Evolutionary conservation across 208 protist species (phyloP), one percentile per base, ranked within the genome.

Genomic region (Leishmania tarentolae): DNA sequence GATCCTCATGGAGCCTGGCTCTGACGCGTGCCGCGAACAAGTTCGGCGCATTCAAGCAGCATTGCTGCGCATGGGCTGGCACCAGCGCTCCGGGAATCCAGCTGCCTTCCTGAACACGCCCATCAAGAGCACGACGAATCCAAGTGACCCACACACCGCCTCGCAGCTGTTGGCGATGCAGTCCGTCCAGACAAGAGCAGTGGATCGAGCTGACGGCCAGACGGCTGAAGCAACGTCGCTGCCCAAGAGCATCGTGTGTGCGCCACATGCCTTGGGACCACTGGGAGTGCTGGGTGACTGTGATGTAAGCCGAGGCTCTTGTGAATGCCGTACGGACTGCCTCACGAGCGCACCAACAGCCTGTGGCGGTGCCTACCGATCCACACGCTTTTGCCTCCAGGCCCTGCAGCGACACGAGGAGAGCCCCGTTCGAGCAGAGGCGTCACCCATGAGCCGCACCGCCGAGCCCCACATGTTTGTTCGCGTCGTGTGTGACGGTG

Each of bases 41-140:
- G 61, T 84, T 44, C 75, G 76, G 15, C 75, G 81, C 59, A 78
- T 84, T 47, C 81, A 84, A 40, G 70, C 76, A 19, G 66, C 75
- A 9, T 44, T 84, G 53, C 75, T 19, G 46, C 11, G 13, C n/a
- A 7, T 71, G n/a, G 70, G 66, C 17, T 69, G 47, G 21, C 68
- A 72, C 42, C 37, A 47, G 35, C 68, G 21, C 68, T 35, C 40
- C 44, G 42, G 42, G 21, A 24, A 52, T 72, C 28, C 0, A 8
- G 42, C 6, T 15, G 42, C 21, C 6, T 50, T 52, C 7, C 40
- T 24, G 42, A 19, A 24, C 44, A 31, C 68, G n/a, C 42, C 24
- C 8, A 9, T 50, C 3, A 9, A 7, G 42, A 40, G 37, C 40
- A 21, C 6, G 40, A 40, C 40, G 0, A 50, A 6, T 2, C 42